These are phyloP conservation scores for Ganoderma sp. DNA, from an alignment of 1,284 basidiomycete genomes.

Conservation along the genomic window DNA sequence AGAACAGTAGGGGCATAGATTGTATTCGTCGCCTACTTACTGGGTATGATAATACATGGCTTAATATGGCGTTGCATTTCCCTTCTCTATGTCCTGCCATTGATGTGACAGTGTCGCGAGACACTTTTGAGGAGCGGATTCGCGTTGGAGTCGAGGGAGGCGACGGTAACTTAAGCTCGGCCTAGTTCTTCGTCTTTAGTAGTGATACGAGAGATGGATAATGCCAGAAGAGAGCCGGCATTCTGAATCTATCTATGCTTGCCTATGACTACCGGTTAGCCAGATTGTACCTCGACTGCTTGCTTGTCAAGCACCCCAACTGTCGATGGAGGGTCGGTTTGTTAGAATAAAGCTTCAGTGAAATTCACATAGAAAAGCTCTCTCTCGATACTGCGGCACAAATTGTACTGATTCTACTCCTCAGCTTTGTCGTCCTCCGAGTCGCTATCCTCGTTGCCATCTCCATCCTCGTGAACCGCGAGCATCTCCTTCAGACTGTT, in stretches of 20 bases:
- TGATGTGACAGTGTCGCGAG: not conserved
- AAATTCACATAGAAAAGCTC: not conserved
- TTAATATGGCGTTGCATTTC: conserved; percentile 24
- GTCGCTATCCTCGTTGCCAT: not conserved
- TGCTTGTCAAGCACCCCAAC: no score
- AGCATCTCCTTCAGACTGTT: not conserved
- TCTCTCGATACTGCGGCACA: not conserved
- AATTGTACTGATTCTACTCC: not conserved
- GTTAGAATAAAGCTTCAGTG: not conserved
- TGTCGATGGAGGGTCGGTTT: not conserved
- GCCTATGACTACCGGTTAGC: no score
- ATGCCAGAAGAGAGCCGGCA: no score
- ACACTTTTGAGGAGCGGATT: not conserved
- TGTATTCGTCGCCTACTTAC: conserved; percentile 11
- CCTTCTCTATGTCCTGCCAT: not conserved
- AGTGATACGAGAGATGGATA: no score
- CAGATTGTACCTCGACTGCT: no score
- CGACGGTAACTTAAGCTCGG: no score
- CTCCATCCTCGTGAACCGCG: not conserved
- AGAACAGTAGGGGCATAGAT: conserved; percentile 34
- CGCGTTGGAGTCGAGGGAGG: not conserved
- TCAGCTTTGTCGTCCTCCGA: not conserved
- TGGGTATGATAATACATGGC: conserved; percentile 30
- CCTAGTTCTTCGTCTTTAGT: no score
- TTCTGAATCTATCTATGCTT: no score